A percentile compares a stretch with the other conserved stretches of the same genome.
These are phyloP conservation scores for Solanum gandarillasii DNA, from an alignment of 257 asterid genomes.

Conservation along the genomic window DNA sequence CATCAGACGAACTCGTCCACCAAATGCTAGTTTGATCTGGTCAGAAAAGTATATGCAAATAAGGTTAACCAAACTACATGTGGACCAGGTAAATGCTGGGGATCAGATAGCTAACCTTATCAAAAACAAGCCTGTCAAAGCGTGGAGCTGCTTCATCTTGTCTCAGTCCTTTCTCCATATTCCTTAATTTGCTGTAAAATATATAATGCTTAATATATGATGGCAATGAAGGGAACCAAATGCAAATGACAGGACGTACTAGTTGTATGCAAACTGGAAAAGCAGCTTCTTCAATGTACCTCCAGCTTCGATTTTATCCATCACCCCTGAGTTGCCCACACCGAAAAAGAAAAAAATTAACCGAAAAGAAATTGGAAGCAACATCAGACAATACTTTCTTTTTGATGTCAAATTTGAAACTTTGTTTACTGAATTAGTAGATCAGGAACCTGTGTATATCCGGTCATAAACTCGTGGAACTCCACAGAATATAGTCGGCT, in stretches of 20 bases:
- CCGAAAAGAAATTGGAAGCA: not conserved
- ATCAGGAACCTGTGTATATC: constrained; percentile 55
- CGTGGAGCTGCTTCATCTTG: constrained; percentile 89
- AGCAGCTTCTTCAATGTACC: constrained; percentile 62
- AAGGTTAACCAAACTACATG: not conserved
- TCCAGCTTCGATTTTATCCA: constrained; percentile 71
- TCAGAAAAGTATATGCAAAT: not conserved
- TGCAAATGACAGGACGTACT: constrained; percentile 29
- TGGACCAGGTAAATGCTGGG: not conserved
- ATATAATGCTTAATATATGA: not conserved
- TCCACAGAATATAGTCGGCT: constrained; percentile 85
- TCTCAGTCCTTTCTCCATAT: constrained; percentile 65
- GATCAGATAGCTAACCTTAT: constrained; percentile 37
- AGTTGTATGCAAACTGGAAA: constrained; percentile 67
- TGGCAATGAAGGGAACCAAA: not conserved
- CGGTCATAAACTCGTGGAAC: constrained; percentile 89
- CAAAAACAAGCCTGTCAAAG: constrained; percentile 69
- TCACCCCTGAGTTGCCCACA: constrained; percentile 31
- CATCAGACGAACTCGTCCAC: constrained; percentile 88
- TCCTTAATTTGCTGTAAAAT: constrained; percentile 60
- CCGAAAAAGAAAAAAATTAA: not conserved
- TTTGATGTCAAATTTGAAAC: not conserved
- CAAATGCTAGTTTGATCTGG: constrained; percentile 82
- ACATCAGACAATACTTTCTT: not conserved
- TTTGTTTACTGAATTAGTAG: not conserved